Conservation (phyloP, 306 rosid genomes). For the Castanea mollissima region DNA sequence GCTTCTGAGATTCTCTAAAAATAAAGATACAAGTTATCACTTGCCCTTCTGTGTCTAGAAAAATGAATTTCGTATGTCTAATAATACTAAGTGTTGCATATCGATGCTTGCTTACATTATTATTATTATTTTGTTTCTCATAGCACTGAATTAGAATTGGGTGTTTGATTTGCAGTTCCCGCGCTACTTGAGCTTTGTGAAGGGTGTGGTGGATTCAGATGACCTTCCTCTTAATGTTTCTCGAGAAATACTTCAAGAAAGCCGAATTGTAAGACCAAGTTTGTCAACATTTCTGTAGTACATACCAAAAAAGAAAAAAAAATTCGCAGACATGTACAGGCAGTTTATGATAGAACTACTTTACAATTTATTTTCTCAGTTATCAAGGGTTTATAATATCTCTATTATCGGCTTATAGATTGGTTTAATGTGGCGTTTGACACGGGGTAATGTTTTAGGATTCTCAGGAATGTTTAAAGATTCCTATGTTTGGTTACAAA, state of each 20-base stretch:
- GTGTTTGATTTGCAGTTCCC: constrained; percentile 70
- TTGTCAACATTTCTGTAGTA: background rate
- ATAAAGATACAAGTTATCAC: background rate
- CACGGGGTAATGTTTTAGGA: no score
- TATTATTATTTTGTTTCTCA: background rate
- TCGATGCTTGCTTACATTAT: background rate
- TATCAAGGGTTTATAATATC: background rate
- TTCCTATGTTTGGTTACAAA: no score
- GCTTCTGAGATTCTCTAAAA: background rate
- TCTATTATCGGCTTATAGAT: no score
- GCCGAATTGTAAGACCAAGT: constrained; percentile 77
- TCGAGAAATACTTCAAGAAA: constrained; percentile 98
- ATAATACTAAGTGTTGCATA: background rate
- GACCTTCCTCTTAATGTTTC: constrained; percentile 98
- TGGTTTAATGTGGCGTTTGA: background rate
- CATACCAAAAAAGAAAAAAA: background rate
- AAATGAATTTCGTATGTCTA: background rate
- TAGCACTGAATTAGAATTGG: background rate
- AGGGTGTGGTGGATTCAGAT: constrained; percentile 92
- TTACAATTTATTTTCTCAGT: background rate
- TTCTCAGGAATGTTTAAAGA: no score
- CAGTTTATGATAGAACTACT: background rate
- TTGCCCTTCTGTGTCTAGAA: background rate
- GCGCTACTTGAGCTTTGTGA: constrained; percentile 92
- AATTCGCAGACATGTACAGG: background rate